phyloP scores from a whole-genome alignment of 1,139 yeast species.

The Scheffersomyces titani region DNA sequence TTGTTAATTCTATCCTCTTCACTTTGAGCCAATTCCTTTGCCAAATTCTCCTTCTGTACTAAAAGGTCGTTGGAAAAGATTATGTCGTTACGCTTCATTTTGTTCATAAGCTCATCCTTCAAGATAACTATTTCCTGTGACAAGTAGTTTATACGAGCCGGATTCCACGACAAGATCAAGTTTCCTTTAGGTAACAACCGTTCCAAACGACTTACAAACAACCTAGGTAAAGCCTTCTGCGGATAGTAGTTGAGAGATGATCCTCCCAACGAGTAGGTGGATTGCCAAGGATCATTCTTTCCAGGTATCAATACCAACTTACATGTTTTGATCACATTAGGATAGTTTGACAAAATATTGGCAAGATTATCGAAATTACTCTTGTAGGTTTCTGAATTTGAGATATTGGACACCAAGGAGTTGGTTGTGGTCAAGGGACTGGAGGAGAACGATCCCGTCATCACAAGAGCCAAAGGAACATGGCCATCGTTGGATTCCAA shows the following conservation, averaged over 20 bases:
- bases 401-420: slow-evolving; percentile 40
- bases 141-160: slow-evolving; percentile 72
- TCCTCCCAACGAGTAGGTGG: slow-evolving; percentile 64
- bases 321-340: slow-evolving; percentile 30
- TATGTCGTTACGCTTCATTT: slow-evolving; percentile 71
- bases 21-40: slow-evolving; percentile 18
- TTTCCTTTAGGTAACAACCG: slow-evolving; percentile 64
- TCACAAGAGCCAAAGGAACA: slow-evolving; percentile 56
- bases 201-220: slow-evolving; percentile 68
- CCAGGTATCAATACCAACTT: slow-evolving; percentile 81
- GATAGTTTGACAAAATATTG: slow-evolving; percentile 38
- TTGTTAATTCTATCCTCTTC: slow-evolving; percentile 12
- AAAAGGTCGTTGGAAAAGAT: slow-evolving; percentile 48
- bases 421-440: slow-evolving; percentile 56
- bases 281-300: slow-evolving; percentile 90
- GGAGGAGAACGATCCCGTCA: slow-evolving; percentile 64
- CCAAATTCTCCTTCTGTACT: slow-evolving; percentile 26
- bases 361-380: slow-evolving; percentile 75
- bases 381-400: slow-evolving; percentile 60
- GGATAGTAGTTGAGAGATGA: slow-evolving; percentile 69
- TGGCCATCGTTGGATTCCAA: slow-evolving; percentile 29
- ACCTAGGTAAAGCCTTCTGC: slow-evolving; percentile 63
- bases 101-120: slow-evolving; percentile 70
- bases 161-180: slow-evolving; percentile 65
- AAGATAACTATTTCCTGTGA: slow-evolving; percentile 79